Percentiles rank a stretch among this genome's conserved stretches.
Evolutionary conservation across 352 stramenopile genomes (phyloP).

Genomic region (Pythium myriotylum): DNA sequence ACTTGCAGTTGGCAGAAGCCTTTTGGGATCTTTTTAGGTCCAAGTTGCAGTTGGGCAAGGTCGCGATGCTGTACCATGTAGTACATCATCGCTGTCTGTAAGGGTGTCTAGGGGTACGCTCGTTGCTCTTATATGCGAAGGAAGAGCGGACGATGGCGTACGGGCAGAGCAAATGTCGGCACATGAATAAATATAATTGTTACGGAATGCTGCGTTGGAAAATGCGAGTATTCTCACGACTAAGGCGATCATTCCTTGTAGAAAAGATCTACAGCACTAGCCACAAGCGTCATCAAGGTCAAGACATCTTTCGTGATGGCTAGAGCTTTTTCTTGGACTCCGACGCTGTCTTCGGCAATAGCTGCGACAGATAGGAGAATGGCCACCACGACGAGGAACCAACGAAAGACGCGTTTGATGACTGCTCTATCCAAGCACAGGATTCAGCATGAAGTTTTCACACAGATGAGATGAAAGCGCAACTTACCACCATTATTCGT

Average conservation of each 20-base stretch:
- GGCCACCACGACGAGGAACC: neutral
- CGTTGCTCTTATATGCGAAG: slow-evolving; percentile 14
- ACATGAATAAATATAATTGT: too few species aligned
- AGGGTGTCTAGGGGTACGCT: slow-evolving; percentile 12
- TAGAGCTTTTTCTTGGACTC: neutral
- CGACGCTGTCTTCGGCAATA: slow-evolving; percentile 2
- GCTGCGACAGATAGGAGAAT: slow-evolving; percentile 10
- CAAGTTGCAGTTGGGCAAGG: too few species aligned
- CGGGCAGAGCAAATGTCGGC: too few species aligned
- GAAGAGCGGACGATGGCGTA: slow-evolving; percentile 12
- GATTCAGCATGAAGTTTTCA: slow-evolving; percentile 13
- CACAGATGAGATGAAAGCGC: slow-evolving; percentile 11
- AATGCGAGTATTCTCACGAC: too few species aligned
- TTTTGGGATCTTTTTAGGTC: too few species aligned
- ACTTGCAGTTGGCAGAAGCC: too few species aligned
- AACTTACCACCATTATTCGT: slow-evolving; percentile 16
- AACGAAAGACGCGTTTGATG: slow-evolving; percentile 11
- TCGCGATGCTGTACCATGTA: too few species aligned
- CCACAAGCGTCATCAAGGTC: too few species aligned
- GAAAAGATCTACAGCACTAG: too few species aligned
- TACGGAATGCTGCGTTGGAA: too few species aligned
- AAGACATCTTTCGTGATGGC: too few species aligned
- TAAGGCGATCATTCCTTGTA: slow-evolving; percentile 6
- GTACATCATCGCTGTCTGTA: slow-evolving; percentile 6
- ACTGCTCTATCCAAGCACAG: slow-evolving; percentile 17